Percentiles rank a stretch among this genome's conserved stretches.
phyloP scores from a whole-genome alignment of 2,329 filamentous ascomycete species.

The Fusarium redolens region DNA sequence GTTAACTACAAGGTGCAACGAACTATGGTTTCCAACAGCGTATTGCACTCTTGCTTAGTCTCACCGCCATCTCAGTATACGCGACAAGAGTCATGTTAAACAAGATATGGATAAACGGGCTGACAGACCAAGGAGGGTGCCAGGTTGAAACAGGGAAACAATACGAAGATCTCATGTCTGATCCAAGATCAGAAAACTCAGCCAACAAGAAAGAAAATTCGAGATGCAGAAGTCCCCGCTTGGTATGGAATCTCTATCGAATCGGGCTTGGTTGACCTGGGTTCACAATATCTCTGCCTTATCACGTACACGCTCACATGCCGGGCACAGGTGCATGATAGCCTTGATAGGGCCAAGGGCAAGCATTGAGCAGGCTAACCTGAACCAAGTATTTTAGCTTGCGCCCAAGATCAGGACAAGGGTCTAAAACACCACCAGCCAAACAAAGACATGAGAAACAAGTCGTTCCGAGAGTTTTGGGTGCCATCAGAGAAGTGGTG shows the following conservation, averaged over 20 bases:
- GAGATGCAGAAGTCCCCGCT: background rate
- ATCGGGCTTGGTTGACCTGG: slow-evolving; percentile 4
- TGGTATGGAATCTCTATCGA: slow-evolving; percentile 5
- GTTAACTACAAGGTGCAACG: background rate
- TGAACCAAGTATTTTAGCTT: slow-evolving; percentile 10
- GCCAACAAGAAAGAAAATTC: slow-evolving; percentile 3
- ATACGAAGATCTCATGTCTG: slow-evolving; percentile 10
- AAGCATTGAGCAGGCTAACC: slow-evolving; percentile 9
- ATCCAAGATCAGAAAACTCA: background rate
- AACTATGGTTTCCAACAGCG: background rate
- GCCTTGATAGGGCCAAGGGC: slow-evolving; percentile 12
- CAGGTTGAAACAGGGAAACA: background rate
- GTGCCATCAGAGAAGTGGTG: slow-evolving; percentile 18
- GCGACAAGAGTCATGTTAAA: slow-evolving; percentile 1
- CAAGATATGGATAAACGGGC: background rate
- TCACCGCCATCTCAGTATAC: slow-evolving; percentile 26
- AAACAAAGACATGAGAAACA: slow-evolving; percentile 19
- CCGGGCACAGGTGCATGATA: slow-evolving; percentile 13
- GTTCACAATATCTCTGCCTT: slow-evolving; percentile 31
- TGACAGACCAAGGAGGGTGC: background rate
- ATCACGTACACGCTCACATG: slow-evolving; percentile 29
- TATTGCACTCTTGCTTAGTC: background rate
- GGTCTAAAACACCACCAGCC: slow-evolving; percentile 32
- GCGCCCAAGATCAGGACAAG: slow-evolving; percentile 8
- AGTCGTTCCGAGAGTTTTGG: slow-evolving; percentile 17